Evolutionary conservation across 2,329 filamentous ascomycete species (phyloP).

Genomic region (Scedosporium dehoogii): DNA sequence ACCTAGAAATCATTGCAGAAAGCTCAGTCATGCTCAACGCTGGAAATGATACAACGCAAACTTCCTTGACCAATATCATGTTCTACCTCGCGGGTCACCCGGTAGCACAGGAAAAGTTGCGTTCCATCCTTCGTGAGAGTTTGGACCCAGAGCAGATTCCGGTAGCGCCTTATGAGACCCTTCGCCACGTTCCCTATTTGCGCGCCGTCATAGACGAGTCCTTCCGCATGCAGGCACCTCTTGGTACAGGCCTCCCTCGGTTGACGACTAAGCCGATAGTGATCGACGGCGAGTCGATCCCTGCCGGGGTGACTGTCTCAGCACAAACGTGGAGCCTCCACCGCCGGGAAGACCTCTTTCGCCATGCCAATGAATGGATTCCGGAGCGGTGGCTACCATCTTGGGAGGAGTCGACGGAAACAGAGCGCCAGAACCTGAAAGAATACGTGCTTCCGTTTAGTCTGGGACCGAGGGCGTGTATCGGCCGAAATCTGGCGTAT

Average conservation of each 20-base stretch:
- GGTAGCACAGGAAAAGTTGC: constrained; percentile 1
- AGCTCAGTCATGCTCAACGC: constrained; percentile 6
- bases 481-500: constrained; percentile 7
- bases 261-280: not conserved
- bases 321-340: constrained; percentile 18
- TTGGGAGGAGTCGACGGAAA: not conserved
- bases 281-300: constrained; percentile 15
- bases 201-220: constrained; percentile 5
- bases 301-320: constrained; percentile 14
- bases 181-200: constrained; percentile 5
- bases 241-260: constrained; percentile 3
- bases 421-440: constrained; percentile 6
- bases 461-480: constrained; percentile 4
- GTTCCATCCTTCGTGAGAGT: not conserved
- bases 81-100: not conserved
- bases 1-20: constrained; percentile 4
- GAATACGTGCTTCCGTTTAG: constrained; percentile 6
- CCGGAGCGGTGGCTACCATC: constrained; percentile 16
- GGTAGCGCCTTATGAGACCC: not conserved
- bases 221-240: not conserved
- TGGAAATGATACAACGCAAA: constrained; percentile 7
- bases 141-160: not conserved
- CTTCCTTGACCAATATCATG: constrained; percentile 7
- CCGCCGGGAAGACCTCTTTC: constrained; percentile 15
- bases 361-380: constrained; percentile 13